Evolutionary conservation across 345 rosid genomes (phyloP), one percentile per base, ranked within the genome.

Genomic region (Gossypium arboreum): DNA sequence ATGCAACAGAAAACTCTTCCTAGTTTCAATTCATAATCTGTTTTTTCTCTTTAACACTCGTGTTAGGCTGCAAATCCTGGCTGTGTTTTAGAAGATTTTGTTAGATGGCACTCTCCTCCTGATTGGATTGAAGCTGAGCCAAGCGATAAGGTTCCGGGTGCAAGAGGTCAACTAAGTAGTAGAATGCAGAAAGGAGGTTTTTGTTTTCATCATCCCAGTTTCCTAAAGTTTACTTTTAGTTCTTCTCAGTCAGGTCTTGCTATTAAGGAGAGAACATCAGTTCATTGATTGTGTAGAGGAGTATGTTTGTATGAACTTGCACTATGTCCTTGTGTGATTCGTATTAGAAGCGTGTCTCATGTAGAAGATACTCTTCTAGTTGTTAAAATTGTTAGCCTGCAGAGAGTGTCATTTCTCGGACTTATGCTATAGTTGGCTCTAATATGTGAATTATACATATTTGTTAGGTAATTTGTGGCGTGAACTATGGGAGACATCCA

Each of bases 41-140:
- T 27, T 61, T 62, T 16, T 44, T 44, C 24, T 62, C 18, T 59
- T 16, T 75, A 34, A 39, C 9, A 54, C 17, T 59, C 68, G 56
- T 75, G 6, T 56, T 74, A 95, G 99, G 99, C 98, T 79, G 98
- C 99, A 80, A 95, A 95, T 86, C 99, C 99, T 79, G 97, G 98
- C 11, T 92, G 99, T 88, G 85, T 88, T 64, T 84, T 95, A 63
- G 99, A 95, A 84, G 99, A 95, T 86, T 95, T 95, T 89, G 97
- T 95, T 72, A 86, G 99, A 84, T 95, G 99, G 99, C 94, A 93
- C 78, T 95, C 98, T 75, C 99, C 99, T 52, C 99, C 99, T 55
- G 99, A 95, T 86, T 95, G 99, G 99, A 85, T 89, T 55, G 94
- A 88, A 77, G 73, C 70, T 81, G 95, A 84, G 75, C 79, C 77